Conservation (phyloP, 805 yeast species). For the Metschnikowia baotianmanensis region DNA sequence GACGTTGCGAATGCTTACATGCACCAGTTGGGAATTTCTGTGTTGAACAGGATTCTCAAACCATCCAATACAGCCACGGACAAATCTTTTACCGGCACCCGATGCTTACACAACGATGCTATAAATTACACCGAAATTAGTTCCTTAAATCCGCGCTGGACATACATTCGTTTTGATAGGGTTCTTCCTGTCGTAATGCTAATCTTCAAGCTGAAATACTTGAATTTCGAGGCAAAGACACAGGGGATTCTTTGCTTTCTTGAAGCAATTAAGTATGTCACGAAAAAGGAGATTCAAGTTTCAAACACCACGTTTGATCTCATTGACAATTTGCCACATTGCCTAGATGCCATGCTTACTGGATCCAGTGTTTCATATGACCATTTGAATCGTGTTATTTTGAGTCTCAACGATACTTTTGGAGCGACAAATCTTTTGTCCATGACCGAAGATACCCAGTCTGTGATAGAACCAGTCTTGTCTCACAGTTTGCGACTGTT, state of each 20-base stretch:
- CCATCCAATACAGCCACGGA: constrained; percentile 20
- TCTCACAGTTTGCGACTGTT: constrained; percentile 1
- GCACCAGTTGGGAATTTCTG: constrained; percentile 30
- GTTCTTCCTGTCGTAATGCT: constrained; percentile 26
- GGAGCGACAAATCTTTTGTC: constrained; percentile 25
- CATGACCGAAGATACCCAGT: constrained; percentile 5
- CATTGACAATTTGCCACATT: constrained; percentile 30
- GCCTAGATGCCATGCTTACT: constrained; percentile 24
- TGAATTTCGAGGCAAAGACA: constrained; percentile 26
- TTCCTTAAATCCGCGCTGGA: constrained; percentile 36
- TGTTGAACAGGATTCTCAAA: constrained; percentile 27
- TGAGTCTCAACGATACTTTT: constrained; percentile 34
- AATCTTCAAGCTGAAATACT: constrained; percentile 24
- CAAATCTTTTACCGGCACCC: constrained; percentile 23
- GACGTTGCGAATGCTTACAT: constrained; percentile 21
- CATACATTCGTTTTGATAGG: constrained; percentile 29
- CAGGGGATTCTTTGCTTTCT: constrained; percentile 25
- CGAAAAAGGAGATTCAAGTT: constrained; percentile 30
- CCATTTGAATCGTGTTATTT: constrained; percentile 23
- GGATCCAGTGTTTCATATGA: constrained; percentile 19
- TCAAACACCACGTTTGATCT: constrained; percentile 33
- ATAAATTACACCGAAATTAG: constrained; percentile 30
- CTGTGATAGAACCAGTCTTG: constrained; percentile 14
- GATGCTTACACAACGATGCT: constrained; percentile 35
- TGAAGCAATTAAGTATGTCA: constrained; percentile 23